phyloP scores from a whole-genome alignment of 2,329 filamentous ascomycete genomes.

The Fusarium palustre region DNA sequence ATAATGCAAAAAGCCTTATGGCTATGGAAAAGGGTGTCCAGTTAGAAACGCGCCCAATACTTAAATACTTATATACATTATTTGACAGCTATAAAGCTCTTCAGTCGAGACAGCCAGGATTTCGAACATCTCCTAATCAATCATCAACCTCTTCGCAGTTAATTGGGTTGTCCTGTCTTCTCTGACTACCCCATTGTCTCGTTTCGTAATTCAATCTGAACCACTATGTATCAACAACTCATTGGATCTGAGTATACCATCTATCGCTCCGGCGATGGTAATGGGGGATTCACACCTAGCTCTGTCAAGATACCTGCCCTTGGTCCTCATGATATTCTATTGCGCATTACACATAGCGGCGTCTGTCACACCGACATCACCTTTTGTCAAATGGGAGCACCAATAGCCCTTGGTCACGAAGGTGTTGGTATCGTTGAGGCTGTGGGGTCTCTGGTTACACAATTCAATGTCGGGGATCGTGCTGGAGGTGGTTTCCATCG shows the following conservation, averaged over 20 bases:
- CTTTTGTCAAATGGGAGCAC: slow-evolving; percentile 1
- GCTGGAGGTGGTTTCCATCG: slow-evolving; percentile 19
- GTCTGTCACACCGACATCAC: slow-evolving; percentile 15
- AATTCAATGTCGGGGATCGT: slow-evolving; percentile 6
- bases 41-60: not conserved
- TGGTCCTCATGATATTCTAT: slow-evolving; percentile 1
- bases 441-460: slow-evolving; percentile 3
- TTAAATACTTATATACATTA: not conserved
- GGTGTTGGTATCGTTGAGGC: slow-evolving; percentile 1
- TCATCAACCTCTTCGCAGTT: not conserved
- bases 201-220: accelerated
- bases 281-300: not conserved
- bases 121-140: not conserved
- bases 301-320: not conserved
- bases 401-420: slow-evolving; percentile 10
- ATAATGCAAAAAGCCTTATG: not conserved
- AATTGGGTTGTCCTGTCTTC: accelerated
- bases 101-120: not conserved
- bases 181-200: accelerated
- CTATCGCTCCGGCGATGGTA: slow-evolving; percentile 3
- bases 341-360: slow-evolving; percentile 10
- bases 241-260: not conserved
- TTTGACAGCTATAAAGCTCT: not conserved
- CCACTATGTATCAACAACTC: not conserved
- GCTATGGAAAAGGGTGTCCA: accelerated